Percentiles rank a stretch among this genome's conserved stretches.
These are phyloP conservation scores for Dioszegia crocea DNA, from an alignment of 768 basidiomycete species.

Conservation along the genomic window DNA sequence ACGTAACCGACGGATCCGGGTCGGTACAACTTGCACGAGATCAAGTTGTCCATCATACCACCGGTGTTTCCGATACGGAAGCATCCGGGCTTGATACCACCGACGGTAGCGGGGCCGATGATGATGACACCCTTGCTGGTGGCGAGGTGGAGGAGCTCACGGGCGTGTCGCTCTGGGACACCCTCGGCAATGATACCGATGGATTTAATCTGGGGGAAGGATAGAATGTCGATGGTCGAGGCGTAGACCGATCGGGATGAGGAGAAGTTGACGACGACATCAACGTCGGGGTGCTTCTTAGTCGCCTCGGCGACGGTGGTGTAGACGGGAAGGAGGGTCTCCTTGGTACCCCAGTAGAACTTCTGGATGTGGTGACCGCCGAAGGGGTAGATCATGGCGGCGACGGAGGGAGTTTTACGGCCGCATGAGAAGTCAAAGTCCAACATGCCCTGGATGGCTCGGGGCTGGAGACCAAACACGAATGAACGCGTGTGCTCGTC, in stretches of 20 bases:
- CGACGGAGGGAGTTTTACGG: slow-evolving; percentile 80
- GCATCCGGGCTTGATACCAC: slow-evolving; percentile 99
- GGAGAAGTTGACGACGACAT: slow-evolving; percentile 98
- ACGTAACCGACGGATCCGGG: slow-evolving; percentile 96
- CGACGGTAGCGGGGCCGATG: slow-evolving; percentile 94
- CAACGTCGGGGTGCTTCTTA: slow-evolving; percentile 91
- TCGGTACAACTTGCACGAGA: slow-evolving; percentile 96
- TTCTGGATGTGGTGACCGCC: slow-evolving; percentile 99
- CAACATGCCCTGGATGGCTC: slow-evolving; percentile 96
- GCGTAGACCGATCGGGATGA: slow-evolving; percentile 89
- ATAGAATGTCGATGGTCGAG: slow-evolving; percentile 86
- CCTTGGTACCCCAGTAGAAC: slow-evolving; percentile 99
- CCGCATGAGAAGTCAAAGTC: slow-evolving; percentile 99
- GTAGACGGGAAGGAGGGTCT: slow-evolving; percentile 96
- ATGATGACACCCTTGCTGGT: slow-evolving; percentile 81
- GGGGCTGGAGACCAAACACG: slow-evolving; percentile 97
- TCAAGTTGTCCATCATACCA: slow-evolving; percentile 99
- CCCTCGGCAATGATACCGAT: slow-evolving; percentile 97
- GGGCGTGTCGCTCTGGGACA: slow-evolving; percentile 94
- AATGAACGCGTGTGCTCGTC: slow-evolving; percentile 91
- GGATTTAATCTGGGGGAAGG: slow-evolving; percentile 63
- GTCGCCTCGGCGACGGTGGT: slow-evolving; percentile 84
- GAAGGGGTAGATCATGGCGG: slow-evolving; percentile 99
- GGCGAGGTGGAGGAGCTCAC: slow-evolving; percentile 89
- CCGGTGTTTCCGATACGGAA: slow-evolving; percentile 99